phyloP scores from a whole-genome alignment of 2,329 filamentous ascomycete genomes.

The Cladophialophora psammophila region DNA sequence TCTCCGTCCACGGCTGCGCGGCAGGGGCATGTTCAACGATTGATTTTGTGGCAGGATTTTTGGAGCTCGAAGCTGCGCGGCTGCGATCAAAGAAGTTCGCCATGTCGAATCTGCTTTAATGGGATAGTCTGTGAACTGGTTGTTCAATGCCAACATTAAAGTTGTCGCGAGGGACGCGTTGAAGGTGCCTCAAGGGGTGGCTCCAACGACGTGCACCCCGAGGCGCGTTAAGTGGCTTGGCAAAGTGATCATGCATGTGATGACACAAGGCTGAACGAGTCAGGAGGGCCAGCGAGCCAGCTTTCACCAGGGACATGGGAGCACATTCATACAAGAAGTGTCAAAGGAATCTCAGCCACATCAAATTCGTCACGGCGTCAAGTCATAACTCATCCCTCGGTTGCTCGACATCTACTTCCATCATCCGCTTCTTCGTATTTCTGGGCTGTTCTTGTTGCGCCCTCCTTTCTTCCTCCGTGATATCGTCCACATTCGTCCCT shows the following conservation, averaged over 20 bases:
- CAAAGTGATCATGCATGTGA: background rate
- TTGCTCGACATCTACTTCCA: slow-evolving; percentile 48
- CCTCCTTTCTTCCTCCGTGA: slow-evolving; percentile 47
- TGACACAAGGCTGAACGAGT: background rate
- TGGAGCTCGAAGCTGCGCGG: slow-evolving; percentile 68
- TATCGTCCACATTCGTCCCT: slow-evolving; percentile 45
- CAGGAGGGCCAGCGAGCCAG: background rate
- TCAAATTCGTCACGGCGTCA: background rate
- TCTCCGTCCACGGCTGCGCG: slow-evolving; percentile 47
- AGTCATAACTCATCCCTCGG: slow-evolving; percentile 48
- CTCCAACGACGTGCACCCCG: too few species aligned
- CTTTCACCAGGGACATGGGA: background rate
- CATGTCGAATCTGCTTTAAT: slow-evolving; percentile 60
- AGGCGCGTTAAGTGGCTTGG: slow-evolving; percentile 27
- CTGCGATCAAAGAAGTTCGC: slow-evolving; percentile 87
- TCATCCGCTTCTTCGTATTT: slow-evolving; percentile 60
- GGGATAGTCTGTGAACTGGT: background rate
- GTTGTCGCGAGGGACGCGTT: slow-evolving; percentile 10
- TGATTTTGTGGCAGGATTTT: slow-evolving; percentile 65
- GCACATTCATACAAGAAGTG: background rate
- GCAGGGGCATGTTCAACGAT: slow-evolving; percentile 84
- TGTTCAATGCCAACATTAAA: background rate
- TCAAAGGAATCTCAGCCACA: background rate
- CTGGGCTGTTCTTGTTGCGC: slow-evolving; percentile 50
- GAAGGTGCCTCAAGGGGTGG: too few species aligned